Evolutionary conservation across 176 grass and related monocot species (phyloP).

Genomic region (Saccharum officinarum): DNA sequence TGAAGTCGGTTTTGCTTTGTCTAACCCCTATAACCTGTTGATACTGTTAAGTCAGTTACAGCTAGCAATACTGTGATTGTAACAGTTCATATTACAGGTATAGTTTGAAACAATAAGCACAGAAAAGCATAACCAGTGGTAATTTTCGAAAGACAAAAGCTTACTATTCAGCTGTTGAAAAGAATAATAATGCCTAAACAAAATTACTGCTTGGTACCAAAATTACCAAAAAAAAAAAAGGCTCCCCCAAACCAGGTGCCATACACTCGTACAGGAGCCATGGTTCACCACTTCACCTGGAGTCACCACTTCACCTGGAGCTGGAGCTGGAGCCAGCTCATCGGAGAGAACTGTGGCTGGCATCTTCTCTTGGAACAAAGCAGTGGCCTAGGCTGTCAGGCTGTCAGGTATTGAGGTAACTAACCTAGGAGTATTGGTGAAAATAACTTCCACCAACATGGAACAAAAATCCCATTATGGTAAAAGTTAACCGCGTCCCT

Average conservation of each 20-base stretch:
- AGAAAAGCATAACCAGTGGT: neutral
- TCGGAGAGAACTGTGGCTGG: neutral
- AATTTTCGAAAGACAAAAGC: neutral
- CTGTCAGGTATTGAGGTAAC: conserved; percentile 23
- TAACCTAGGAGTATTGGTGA: neutral
- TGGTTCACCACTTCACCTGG: too few relatives aligned
- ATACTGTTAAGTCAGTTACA: neutral
- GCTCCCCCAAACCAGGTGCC: neutral
- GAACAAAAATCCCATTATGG: conserved; percentile 47
- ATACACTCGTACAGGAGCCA: neutral
- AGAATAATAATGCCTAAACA: neutral
- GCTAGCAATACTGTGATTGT: neutral
- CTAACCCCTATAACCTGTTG: neutral
- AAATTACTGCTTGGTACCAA: neutral
- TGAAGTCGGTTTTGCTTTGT: conserved; percentile 16
- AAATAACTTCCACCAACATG: conserved; percentile 16
- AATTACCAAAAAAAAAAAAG: neutral
- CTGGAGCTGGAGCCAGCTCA: neutral
- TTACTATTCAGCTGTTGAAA: neutral
- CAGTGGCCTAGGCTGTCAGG: conserved; percentile 21
- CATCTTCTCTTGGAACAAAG: conserved; percentile 7
- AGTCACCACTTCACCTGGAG: neutral
- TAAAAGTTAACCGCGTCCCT: conserved; percentile 36
- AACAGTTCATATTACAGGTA: neutral
- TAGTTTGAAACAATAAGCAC: neutral